Conservation (phyloP, 352 stramenopile genomes). For the Phytophthora melonis region DNA sequence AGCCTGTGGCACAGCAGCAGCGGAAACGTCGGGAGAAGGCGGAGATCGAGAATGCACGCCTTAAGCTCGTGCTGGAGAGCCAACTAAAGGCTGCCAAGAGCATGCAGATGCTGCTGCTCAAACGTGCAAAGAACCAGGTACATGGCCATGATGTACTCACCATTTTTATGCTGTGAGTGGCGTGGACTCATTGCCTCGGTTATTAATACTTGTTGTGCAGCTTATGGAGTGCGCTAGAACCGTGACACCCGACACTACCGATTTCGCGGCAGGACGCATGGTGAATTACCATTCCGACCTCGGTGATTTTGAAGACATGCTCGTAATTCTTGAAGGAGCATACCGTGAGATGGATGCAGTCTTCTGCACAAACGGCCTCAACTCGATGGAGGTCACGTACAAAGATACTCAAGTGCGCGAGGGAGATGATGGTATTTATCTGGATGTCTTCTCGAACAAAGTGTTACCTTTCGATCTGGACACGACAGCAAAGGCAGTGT, state of each 20-base stretch:
- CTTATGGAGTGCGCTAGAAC: conserved; percentile 39
- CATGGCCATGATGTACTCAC: not conserved
- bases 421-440: conserved; percentile 37
- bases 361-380: conserved; percentile 49
- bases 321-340: conserved; percentile 43
- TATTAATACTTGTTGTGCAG: conserved; percentile 18
- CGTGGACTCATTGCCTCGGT: conserved; percentile 3
- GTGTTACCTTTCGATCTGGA: conserved; percentile 53
- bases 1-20: conserved; percentile 41
- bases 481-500: conserved; percentile 39
- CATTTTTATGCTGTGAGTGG: conserved; percentile 4
- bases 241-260: conserved; percentile 28
- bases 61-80: conserved; percentile 53
- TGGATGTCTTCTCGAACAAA: conserved; percentile 56
- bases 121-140: conserved; percentile 48
- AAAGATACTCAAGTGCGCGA: conserved; percentile 45
- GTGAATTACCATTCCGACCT: conserved; percentile 38
- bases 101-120: conserved; percentile 48
- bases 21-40: conserved; percentile 40
- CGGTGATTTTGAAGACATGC: conserved; percentile 38
- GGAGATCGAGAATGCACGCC: conserved; percentile 49
- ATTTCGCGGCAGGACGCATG: conserved; percentile 34
- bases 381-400: conserved; percentile 37
- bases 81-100: conserved; percentile 52
- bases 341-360: conserved; percentile 47